Evolutionary conservation across 768 basidiomycete genomes (phyloP).

Genomic region (Leccinum arenicola): DNA sequence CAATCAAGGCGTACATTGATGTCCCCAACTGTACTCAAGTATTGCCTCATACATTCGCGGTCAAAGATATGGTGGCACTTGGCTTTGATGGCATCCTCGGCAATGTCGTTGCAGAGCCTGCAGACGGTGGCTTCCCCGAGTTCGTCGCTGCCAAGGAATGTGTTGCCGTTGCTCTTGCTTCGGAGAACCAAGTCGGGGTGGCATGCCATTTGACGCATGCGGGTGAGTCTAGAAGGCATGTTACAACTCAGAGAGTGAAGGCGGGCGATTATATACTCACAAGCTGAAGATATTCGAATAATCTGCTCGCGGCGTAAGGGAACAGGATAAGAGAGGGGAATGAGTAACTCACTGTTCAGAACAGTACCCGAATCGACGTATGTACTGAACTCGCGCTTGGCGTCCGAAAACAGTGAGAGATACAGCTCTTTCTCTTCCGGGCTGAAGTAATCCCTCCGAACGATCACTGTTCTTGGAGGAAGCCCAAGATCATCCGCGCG

Average conservation of each 20-base stretch:
- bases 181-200: slow-evolving; percentile 92
- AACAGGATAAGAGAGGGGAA: not conserved
- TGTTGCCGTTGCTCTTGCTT: slow-evolving; percentile 72
- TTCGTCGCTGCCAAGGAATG: slow-evolving; percentile 55
- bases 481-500: slow-evolving; percentile 94
- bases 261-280: slow-evolving; percentile 35
- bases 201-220: slow-evolving; percentile 95
- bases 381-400: slow-evolving; percentile 87
- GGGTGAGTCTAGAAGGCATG: slow-evolving; percentile 63
- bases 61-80: slow-evolving; percentile 95
- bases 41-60: slow-evolving; percentile 93
- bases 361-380: slow-evolving; percentile 90
- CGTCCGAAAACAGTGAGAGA: slow-evolving; percentile 86
- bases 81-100: slow-evolving; percentile 94
- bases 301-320: slow-evolving; percentile 41
- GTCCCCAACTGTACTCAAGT: slow-evolving; percentile 74
- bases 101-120: slow-evolving; percentile 93
- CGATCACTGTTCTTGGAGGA: slow-evolving; percentile 86
- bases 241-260: slow-evolving; percentile 1
- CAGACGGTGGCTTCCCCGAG: slow-evolving; percentile 80
- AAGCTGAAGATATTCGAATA: slow-evolving; percentile 89
- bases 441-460: slow-evolving; percentile 90
- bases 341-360: slow-evolving; percentile 71
- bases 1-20: slow-evolving; percentile 44
- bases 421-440: slow-evolving; percentile 97